Conservation (phyloP, 768 basidiomycete species). For the Xanthoconium purpureum region DNA sequence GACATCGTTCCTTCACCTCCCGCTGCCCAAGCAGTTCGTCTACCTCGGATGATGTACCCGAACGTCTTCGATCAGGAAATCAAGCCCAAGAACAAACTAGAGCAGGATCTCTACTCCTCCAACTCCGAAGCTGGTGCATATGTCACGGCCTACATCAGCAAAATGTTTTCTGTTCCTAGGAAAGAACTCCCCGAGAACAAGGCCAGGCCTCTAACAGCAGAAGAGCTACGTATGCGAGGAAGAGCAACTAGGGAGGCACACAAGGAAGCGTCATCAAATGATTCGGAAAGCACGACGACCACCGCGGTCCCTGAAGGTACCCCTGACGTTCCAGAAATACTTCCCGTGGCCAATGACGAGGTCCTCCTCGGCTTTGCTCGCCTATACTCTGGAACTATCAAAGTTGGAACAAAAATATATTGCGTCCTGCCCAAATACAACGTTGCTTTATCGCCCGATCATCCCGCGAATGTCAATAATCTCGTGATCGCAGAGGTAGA, state of each 20-base stretch:
- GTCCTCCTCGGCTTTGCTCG: constrained; percentile 89
- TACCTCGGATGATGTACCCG: constrained; percentile 91
- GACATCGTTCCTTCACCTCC: constrained; percentile 91
- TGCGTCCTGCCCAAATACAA: constrained; percentile 89
- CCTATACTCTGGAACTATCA: constrained; percentile 85
- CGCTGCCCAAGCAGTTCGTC: constrained; percentile 72
- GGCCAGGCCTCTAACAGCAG: constrained; percentile 69
- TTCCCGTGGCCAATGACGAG: constrained; percentile 40
- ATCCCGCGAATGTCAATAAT: constrained; percentile 67
- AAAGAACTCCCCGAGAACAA: constrained; percentile 86
- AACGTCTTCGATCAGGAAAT: constrained; percentile 59
- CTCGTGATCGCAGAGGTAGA: constrained; percentile 60
- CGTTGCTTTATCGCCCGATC: constrained; percentile 52
- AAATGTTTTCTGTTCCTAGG: constrained; percentile 92
- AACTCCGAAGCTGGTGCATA: constrained; percentile 53
- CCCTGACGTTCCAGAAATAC: not conserved
- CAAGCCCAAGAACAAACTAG: constrained; percentile 74
- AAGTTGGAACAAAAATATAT: constrained; percentile 58
- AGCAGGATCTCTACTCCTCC: constrained; percentile 76
- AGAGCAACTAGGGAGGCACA: constrained; percentile 48
- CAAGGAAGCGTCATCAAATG: constrained; percentile 32
- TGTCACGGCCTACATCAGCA: constrained; percentile 88
- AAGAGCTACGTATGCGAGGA: constrained; percentile 74
- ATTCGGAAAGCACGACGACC: constrained; percentile 8
- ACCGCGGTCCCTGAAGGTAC: constrained; percentile 2